Evolutionary conservation across 73 alveolate genomes (phyloP).

Genomic region (Tetrahymena malaccensis): DNA sequence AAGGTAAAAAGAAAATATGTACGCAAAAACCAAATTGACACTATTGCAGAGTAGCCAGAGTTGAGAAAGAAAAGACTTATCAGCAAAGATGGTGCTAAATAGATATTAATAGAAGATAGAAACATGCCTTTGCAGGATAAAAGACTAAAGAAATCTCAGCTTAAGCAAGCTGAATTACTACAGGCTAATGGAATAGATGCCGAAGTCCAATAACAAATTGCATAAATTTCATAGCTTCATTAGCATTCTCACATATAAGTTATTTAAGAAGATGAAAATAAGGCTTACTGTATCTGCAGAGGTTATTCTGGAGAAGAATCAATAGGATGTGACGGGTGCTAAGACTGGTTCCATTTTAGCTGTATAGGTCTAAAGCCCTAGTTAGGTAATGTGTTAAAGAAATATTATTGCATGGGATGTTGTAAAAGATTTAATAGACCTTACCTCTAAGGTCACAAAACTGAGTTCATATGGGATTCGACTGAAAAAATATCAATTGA

Average conservation of each 20-base stretch:
- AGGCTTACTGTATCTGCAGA: background rate
- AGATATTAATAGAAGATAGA: background rate
- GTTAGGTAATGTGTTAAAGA: background rate
- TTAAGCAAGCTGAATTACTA: background rate
- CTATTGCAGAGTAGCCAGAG: background rate
- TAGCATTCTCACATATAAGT: background rate
- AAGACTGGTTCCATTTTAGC: background rate
- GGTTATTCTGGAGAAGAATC: background rate
- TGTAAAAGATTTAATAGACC: background rate
- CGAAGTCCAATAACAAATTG: background rate
- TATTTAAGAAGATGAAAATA: background rate
- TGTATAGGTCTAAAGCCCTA: background rate
- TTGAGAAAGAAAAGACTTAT: background rate
- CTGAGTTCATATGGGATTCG: background rate
- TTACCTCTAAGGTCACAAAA: background rate
- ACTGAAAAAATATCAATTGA: background rate
- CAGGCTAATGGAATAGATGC: background rate
- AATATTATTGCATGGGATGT: background rate
- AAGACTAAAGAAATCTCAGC: background rate
- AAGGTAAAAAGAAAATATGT: background rate
- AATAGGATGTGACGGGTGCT: background rate
- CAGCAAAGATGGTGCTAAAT: background rate
- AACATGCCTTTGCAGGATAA: background rate
- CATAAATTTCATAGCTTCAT: background rate
- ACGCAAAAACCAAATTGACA: background rate